These are phyloP conservation scores for Pythium folliculosum DNA, from an alignment of 352 stramenopile species.

Conservation along the genomic window DNA sequence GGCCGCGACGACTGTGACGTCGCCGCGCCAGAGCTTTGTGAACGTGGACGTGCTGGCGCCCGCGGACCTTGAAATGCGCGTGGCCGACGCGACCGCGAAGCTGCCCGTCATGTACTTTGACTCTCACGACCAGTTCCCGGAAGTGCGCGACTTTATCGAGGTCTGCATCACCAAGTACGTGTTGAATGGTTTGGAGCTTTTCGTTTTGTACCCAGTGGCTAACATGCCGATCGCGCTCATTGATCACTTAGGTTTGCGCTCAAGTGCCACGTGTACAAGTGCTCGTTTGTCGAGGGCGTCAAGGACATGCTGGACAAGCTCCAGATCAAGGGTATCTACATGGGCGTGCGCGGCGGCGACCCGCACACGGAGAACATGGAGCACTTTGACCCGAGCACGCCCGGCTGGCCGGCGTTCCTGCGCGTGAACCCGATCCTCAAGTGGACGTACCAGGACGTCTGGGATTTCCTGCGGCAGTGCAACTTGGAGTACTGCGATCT, in stretches of 20 bases:
- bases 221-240: neutral
- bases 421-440: slow-evolving; percentile 97
- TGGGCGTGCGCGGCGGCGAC: slow-evolving; percentile 91
- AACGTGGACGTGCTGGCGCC: slow-evolving; percentile 48
- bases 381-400: slow-evolving; percentile 83
- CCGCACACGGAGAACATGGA: slow-evolving; percentile 91
- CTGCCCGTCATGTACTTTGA: slow-evolving; percentile 96
- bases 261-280: slow-evolving; percentile 81
- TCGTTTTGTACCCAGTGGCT: neutral
- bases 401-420: slow-evolving; percentile 95
- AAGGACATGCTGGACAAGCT: slow-evolving; percentile 86
- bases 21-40: slow-evolving; percentile 59
- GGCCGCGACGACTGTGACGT: slow-evolving; percentile 50
- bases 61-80: slow-evolving; percentile 52
- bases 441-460: slow-evolving; percentile 96
- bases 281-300: slow-evolving; percentile 93
- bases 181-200: slow-evolving; percentile 1
- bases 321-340: slow-evolving; percentile 88
- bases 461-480: slow-evolving; percentile 90
- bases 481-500: slow-evolving; percentile 87
- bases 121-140: slow-evolving; percentile 93
- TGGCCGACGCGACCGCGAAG: slow-evolving; percentile 44
- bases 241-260: slow-evolving; percentile 39
- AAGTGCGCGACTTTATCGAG: slow-evolving; percentile 90
- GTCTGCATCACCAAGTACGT: slow-evolving; percentile 53